phyloP scores from a whole-genome alignment of 164 flowering plant genomes.

The Litsea cubeba region DNA sequence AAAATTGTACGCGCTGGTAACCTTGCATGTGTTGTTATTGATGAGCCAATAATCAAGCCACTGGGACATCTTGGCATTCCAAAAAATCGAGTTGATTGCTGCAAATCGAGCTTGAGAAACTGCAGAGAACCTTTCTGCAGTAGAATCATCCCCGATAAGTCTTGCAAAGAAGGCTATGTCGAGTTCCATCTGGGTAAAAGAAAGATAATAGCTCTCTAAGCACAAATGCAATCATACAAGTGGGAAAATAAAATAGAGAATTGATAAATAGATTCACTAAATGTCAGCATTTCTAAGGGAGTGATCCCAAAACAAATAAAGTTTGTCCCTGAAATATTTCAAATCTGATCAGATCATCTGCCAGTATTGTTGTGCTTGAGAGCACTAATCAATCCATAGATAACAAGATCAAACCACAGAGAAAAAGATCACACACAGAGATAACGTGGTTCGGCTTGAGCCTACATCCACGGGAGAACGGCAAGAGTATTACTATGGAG shows the following conservation, averaged over 20 bases:
- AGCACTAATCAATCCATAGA: too few relatives aligned
- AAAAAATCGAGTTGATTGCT: conserved; percentile 58
- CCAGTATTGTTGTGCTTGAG: too few relatives aligned
- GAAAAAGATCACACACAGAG: too few relatives aligned
- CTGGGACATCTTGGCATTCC: conserved; percentile 71
- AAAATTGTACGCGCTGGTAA: conserved; percentile 5
- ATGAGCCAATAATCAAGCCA: conserved; percentile 91
- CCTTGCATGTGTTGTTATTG: conserved; percentile 30
- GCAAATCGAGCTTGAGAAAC: conserved; percentile 50
- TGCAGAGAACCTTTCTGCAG: conserved; percentile 32
- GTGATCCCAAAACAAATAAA: neutral
- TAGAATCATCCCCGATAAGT: conserved; percentile 33
- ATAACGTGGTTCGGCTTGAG: too few relatives aligned
- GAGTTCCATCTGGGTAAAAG: conserved; percentile 71
- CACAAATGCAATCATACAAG: neutral
- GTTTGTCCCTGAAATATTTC: neutral
- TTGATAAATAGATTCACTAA: neutral
- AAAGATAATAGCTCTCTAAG: neutral
- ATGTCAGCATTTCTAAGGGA: neutral
- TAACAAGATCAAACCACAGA: too few relatives aligned
- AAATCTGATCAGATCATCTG: neutral
- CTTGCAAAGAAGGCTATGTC: conserved; percentile 69
- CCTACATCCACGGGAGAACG: too few relatives aligned
- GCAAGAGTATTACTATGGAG: too few relatives aligned
- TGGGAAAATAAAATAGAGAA: neutral